Base-by-base conservation (phyloP, 305 asterid genomes). In the Rubia occidens region DNA sequence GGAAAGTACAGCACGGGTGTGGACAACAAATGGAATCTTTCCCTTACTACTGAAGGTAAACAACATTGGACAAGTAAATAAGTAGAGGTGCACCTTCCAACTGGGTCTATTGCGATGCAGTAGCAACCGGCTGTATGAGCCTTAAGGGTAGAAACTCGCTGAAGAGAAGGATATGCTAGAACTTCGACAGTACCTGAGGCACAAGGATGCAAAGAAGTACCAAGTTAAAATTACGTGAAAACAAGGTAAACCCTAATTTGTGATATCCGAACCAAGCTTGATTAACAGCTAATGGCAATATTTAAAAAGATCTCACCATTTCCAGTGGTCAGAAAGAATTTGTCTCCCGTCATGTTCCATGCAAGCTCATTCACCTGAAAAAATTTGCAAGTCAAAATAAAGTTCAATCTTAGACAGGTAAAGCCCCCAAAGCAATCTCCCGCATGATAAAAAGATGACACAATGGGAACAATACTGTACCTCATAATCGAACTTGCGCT, bases 121-220 rank as follows among this genome's bases (percentile, higher is more conserved):
- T 91, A 94, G 79, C 99, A 94, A 84, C 99, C 99, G 74, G 96
- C 99, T 35, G 96, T 94, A 78, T 89, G 99, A 78, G 96, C 99
- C 91, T 77, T 83, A 63, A 91, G 95, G 58, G 97, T 94, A 69
- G 85, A 82, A 75, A 89, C 87, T 15, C 85, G 89, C 72, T 72
- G 82, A 66, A 94, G 96, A 8, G 96, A 83, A 4, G 99, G 97
- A 81, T 89, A 91, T 69, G 97, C 84, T 4, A 91, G 86, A 60
- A 91, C 97, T 85, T 94, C 99, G 56, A 94, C 94, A 64, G 97
- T 94, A 73, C 99, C 96, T 91, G 66, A 73, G 69, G 72, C 72
- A 40, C 40, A 74, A 44, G 66, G 73, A 49, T 21, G 17, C 2
- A 13, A 14, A 15, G 51, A 35, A 53, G 5, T 11, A 11, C 3